These are phyloP conservation scores for Leishmania braziliensis DNA, from an alignment of 208 protist species.

Conservation along the genomic window DNA sequence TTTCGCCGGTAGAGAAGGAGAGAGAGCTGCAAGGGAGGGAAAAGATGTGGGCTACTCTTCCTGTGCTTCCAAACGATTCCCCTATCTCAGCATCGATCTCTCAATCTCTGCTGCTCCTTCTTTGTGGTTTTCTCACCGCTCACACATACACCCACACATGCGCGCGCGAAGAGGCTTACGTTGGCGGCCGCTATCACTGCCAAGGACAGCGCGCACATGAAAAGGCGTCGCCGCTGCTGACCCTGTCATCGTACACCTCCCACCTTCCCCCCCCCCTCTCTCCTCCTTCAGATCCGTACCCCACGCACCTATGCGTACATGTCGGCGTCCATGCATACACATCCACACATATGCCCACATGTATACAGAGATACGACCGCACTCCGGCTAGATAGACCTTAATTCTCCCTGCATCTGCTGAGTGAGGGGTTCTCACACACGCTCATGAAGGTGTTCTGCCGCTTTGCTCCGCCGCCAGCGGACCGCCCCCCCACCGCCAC, in stretches of 20 bases:
- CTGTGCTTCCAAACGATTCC: not conserved
- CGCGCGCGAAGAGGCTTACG: not conserved
- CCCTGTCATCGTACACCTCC: not conserved
- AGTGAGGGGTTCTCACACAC: not conserved
- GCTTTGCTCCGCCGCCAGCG: conserved; percentile 35
- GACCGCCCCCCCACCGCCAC: not conserved
- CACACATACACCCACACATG: not conserved
- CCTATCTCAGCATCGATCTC: not conserved
- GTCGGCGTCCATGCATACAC: not conserved
- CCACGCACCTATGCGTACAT: not conserved
- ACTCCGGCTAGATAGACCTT: not conserved
- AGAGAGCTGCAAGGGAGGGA: not conserved
- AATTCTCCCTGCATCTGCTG: not conserved
- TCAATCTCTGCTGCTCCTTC: not conserved
- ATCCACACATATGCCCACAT: not conserved
- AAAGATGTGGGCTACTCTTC: not conserved
- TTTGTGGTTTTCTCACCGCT: not conserved
- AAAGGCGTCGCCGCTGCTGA: not conserved
- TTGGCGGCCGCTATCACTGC: no score
- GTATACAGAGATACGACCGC: not conserved
- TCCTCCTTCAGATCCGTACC: not conserved
- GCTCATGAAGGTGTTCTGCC: conserved; percentile 64
- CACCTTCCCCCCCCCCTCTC: not conserved
- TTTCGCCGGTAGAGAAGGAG: not conserved
- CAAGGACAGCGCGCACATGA: not conserved